Percentiles rank a stretch among this genome's conserved stretches.
phyloP scores from a whole-genome alignment of 257 asterid genomes.

The Coffea canephora region DNA sequence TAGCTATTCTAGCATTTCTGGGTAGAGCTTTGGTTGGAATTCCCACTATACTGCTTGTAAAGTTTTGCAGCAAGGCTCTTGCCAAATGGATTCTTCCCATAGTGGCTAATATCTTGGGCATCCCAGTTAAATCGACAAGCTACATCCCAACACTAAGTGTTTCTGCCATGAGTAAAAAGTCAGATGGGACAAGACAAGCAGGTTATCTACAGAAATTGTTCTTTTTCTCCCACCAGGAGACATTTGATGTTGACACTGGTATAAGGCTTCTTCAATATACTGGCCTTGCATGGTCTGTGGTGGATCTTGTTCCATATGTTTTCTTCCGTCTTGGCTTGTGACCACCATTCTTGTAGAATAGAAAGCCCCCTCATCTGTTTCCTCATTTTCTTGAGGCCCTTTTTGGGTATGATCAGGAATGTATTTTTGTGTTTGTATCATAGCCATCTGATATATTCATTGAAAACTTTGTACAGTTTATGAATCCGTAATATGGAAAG shows the following conservation, averaged over 20 bases:
- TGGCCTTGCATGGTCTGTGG: slow-evolving; percentile 96
- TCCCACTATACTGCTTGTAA: slow-evolving; percentile 79
- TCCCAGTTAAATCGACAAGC: slow-evolving; percentile 76
- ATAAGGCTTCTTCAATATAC: slow-evolving; percentile 91
- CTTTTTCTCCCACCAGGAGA: slow-evolving; percentile 57
- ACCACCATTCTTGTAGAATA: slow-evolving; percentile 24
- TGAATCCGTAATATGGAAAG: background rate
- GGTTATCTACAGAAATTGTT: slow-evolving; percentile 65
- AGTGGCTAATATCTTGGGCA: slow-evolving; percentile 75
- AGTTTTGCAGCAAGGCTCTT: slow-evolving; percentile 88
- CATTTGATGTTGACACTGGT: slow-evolving; percentile 87
- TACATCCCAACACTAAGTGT: slow-evolving; percentile 60
- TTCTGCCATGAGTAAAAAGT: slow-evolving; percentile 41
- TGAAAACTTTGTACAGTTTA: slow-evolving; percentile 4
- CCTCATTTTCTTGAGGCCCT: slow-evolving; percentile 9
- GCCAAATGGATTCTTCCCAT: slow-evolving; percentile 91
- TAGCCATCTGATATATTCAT: background rate
- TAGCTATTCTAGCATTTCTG: slow-evolving; percentile 48
- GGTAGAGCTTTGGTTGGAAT: slow-evolving; percentile 81
- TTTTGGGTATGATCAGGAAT: slow-evolving; percentile 2
- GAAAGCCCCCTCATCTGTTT: background rate
- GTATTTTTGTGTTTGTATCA: slow-evolving; percentile 13
- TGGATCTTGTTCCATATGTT: slow-evolving; percentile 86
- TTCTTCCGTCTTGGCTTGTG: slow-evolving; percentile 65
- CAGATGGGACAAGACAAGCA: slow-evolving; percentile 50